These are phyloP conservation scores for Boletus speciosus DNA, from an alignment of 768 basidiomycete species.

Conservation along the genomic window DNA sequence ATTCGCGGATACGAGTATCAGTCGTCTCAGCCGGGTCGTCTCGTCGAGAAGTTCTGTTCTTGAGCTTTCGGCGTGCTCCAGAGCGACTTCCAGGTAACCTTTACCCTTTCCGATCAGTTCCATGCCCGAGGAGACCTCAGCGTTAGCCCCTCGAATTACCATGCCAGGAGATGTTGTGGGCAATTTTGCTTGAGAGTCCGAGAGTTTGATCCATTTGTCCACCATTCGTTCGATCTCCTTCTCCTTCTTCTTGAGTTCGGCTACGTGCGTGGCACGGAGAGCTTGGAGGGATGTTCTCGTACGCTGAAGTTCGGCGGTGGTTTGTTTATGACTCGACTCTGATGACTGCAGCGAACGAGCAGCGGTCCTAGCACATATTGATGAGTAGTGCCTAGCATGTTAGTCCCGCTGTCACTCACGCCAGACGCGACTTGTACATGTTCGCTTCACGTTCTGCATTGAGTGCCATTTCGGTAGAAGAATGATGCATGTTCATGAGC, in stretches of 20 bases:
- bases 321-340: conserved; percentile 69
- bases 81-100: conserved; percentile 58
- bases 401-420: conserved; percentile 44
- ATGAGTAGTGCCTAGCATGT: conserved; percentile 5
- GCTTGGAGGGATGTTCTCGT: conserved; percentile 66
- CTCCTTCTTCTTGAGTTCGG: conserved; percentile 78
- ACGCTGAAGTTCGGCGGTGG: conserved; percentile 65
- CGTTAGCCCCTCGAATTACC: conserved; percentile 50
- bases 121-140: conserved; percentile 42
- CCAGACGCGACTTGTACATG: conserved; percentile 64
- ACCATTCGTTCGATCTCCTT: conserved; percentile 71
- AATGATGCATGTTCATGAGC: conserved; percentile 58
- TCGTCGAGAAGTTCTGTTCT: conserved; percentile 61
- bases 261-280: conserved; percentile 62
- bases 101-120: conserved; percentile 48
- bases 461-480: conserved; percentile 56
- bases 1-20: conserved; percentile 62
- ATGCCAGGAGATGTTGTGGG: conserved; percentile 47
- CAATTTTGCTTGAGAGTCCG: conserved; percentile 64
- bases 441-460: conserved; percentile 79
- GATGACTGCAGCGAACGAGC: conserved; percentile 53
- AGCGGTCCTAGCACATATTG: conserved; percentile 39
- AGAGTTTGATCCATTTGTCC: conserved; percentile 72
- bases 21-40: conserved; percentile 55
- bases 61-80: conserved; percentile 71